A percentile compares a stretch with the other conserved stretches of the same genome.
Evolutionary conservation across 768 basidiomycete genomes (phyloP).

Genomic region (Calocybe gangraenosa): DNA sequence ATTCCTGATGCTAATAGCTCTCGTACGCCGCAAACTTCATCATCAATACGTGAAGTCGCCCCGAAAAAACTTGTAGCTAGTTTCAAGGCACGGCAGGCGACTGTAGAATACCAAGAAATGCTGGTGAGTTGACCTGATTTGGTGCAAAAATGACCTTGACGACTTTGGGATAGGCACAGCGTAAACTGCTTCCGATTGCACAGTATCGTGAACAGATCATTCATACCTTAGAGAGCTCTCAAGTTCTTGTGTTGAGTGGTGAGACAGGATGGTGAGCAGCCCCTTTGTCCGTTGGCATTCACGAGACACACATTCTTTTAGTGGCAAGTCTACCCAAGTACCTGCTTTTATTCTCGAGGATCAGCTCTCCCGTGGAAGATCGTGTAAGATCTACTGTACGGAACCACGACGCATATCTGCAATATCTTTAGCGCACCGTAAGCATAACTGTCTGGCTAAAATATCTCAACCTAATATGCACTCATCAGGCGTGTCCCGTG

Average conservation of each 20-base stretch:
- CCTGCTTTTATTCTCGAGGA: conserved; percentile 93
- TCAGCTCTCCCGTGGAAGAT: conserved; percentile 70
- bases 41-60: conserved; percentile 19
- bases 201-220: conserved; percentile 73
- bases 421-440: conserved; percentile 88
- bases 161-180: conserved; percentile 47
- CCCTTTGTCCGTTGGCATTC: conserved; percentile 6
- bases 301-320: conserved; percentile 24
- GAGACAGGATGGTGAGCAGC: conserved; percentile 38
- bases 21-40: conserved; percentile 1
- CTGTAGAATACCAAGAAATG: conserved; percentile 80
- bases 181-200: conserved; percentile 83
- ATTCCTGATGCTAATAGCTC: conserved; percentile 9
- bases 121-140: conserved; percentile 48
- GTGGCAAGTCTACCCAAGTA: conserved; percentile 96
- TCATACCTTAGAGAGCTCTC: conserved; percentile 62
- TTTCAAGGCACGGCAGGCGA: conserved; percentile 59
- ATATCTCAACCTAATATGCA: conserved; percentile 3
- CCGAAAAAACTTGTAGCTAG: conserved; percentile 52
- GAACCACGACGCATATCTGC: conserved; percentile 96
- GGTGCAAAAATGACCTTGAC: background rate
- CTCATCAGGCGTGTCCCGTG: conserved; percentile 66
- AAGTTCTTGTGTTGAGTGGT: conserved; percentile 78
- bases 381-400: conserved; percentile 91
- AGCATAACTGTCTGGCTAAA: conserved; percentile 9